Conservation (phyloP, 2,329 filamentous ascomycete genomes). For the Penicillium sp. region DNA sequence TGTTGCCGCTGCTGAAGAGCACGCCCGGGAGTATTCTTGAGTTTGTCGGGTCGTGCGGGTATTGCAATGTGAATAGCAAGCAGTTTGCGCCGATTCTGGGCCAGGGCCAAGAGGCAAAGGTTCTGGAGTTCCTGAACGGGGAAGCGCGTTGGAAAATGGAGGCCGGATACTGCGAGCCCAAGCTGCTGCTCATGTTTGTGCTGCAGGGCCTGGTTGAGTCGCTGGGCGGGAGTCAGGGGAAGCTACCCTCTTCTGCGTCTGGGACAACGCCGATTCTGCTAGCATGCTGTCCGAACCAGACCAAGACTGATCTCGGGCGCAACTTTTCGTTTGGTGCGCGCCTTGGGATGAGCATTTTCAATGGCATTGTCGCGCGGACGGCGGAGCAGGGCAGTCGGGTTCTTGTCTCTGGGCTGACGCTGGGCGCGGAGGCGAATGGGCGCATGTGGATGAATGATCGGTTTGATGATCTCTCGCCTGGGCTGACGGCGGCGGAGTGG, state of each 20-base stretch:
- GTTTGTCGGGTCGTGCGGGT: constrained; percentile 5
- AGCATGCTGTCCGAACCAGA: constrained; percentile 10
- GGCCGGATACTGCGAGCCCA: constrained; percentile 6
- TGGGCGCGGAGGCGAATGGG: constrained; percentile 12
- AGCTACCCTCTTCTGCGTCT: neutral
- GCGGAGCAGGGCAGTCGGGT: constrained; percentile 8
- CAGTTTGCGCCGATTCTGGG: constrained; percentile 5
- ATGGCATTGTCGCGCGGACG: constrained; percentile 7
- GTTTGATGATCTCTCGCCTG: constrained; percentile 10
- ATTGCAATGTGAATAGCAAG: constrained; percentile 9
- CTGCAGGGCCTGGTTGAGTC: constrained; percentile 10
- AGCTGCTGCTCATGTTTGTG: constrained; percentile 13
- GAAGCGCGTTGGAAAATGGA: neutral
- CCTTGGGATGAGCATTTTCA: constrained; percentile 2
- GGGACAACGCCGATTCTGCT: neutral
- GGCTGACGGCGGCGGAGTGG: constrained; percentile 7
- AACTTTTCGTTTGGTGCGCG: neutral
- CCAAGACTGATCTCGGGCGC: constrained; percentile 7
- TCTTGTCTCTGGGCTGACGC: constrained; percentile 7
- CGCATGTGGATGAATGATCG: constrained; percentile 10
- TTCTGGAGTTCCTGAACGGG: constrained; percentile 5
- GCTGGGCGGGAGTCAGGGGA: constrained; percentile 8
- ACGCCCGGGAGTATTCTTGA: constrained; percentile 10
- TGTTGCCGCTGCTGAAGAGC: constrained; percentile 6
- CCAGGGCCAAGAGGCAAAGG: neutral